phyloP scores from a whole-genome alignment of 768 basidiomycete species.

The Lactarius pseudohatsudake region DNA sequence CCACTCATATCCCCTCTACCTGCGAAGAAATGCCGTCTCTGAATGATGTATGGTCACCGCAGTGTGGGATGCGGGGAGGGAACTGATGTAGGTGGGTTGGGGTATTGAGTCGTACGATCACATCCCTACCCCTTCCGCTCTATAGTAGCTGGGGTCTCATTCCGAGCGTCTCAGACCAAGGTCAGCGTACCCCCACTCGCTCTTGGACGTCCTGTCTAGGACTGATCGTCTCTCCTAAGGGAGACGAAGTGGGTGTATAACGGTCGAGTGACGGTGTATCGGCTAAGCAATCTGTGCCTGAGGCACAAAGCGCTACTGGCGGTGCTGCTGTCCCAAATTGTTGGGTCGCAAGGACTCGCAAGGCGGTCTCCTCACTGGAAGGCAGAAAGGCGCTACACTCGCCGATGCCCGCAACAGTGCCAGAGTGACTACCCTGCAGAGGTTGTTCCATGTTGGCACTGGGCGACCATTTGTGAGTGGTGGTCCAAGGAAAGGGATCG shows the following conservation, averaged over 20 bases:
- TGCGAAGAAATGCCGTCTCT: constrained; percentile 1
- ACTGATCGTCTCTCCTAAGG: neutral
- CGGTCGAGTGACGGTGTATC: neutral
- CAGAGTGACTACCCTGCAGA: neutral
- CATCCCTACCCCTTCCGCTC: neutral
- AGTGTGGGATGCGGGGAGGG: neutral
- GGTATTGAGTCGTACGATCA: neutral
- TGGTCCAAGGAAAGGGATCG: constrained; percentile 20
- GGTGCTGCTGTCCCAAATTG: neutral
- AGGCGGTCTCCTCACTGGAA: neutral
- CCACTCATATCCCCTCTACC: constrained; percentile 4
- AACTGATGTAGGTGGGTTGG: neutral
- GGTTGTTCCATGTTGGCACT: constrained; percentile 1
- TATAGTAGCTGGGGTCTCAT: neutral
- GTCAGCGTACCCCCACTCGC: neutral
- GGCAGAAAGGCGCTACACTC: neutral
- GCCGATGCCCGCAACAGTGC: neutral
- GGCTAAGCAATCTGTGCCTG: neutral
- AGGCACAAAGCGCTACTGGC: neutral
- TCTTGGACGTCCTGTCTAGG: neutral
- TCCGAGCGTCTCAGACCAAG: neutral
- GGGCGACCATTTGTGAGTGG: constrained; percentile 8
- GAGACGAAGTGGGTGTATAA: neutral
- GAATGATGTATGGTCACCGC: constrained; percentile 5
- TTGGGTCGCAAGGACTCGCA: neutral